phyloP scores from a whole-genome alignment of 1,284 basidiomycete species.

The Naganishia sp. region DNA sequence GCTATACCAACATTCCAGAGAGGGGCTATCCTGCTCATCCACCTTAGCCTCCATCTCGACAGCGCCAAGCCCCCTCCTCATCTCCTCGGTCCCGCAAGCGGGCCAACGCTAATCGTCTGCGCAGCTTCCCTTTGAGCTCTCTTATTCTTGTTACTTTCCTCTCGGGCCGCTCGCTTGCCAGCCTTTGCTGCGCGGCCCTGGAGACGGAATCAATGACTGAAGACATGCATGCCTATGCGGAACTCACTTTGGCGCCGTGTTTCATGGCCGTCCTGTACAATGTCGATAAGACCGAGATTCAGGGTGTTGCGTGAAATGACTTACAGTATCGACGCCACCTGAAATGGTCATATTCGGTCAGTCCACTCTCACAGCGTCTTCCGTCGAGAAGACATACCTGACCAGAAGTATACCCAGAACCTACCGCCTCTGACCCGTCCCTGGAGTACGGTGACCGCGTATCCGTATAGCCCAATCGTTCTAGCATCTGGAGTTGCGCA shows the following conservation, averaged over 20 bases:
- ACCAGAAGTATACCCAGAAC: slow-evolving; percentile 4
- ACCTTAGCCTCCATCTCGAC: no score
- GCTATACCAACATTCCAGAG: no score
- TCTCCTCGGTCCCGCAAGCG: slow-evolving; percentile 35
- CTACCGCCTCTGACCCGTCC: slow-evolving; percentile 37
- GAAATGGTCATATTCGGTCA: not conserved
- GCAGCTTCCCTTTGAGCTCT: slow-evolving; percentile 59
- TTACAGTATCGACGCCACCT: slow-evolving; percentile 20
- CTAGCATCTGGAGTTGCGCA: slow-evolving; percentile 66
- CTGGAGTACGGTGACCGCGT: not conserved
- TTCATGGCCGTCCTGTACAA: slow-evolving; percentile 66
- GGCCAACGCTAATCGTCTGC: slow-evolving; percentile 64
- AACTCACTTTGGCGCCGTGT: slow-evolving; percentile 69
- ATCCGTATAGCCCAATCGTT: slow-evolving; percentile 54
- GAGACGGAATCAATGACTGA: not conserved
- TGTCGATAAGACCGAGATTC: slow-evolving; percentile 33
- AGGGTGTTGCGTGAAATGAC: slow-evolving; percentile 42
- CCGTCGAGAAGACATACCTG: not conserved
- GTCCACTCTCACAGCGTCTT: not conserved
- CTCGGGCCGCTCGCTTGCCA: slow-evolving; percentile 55
- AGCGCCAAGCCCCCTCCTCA: no score
- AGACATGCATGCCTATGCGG: not conserved
- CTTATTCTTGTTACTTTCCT: slow-evolving; percentile 53
- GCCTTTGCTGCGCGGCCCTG: slow-evolving; percentile 65
- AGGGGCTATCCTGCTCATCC: no score